phyloP scores from a whole-genome alignment of 1,139 yeast genomes.

The Saccharomycopsis crataegensis region DNA sequence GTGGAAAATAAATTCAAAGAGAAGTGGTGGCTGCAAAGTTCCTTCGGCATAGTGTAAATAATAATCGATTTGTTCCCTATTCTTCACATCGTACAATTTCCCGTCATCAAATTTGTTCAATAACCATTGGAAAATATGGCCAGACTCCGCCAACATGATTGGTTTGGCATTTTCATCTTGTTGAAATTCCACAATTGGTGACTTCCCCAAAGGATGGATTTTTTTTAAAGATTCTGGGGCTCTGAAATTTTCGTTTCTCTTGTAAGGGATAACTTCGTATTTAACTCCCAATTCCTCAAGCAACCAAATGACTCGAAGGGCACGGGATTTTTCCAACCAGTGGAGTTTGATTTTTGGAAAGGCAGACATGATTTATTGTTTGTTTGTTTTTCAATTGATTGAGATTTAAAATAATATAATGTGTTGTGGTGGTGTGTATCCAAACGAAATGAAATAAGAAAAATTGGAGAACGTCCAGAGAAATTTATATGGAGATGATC shows the following conservation, averaged over 20 bases:
- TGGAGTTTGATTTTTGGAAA: constrained; percentile 24
- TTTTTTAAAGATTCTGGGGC: constrained; percentile 39
- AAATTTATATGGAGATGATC: too few relatives aligned
- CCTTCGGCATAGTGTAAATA: constrained; percentile 53
- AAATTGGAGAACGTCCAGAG: too few relatives aligned
- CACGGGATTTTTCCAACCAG: constrained; percentile 46
- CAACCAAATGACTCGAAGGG: constrained; percentile 49
- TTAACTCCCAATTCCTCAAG: constrained; percentile 45
- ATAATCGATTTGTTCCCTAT: constrained; percentile 33
- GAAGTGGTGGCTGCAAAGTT: constrained; percentile 40
- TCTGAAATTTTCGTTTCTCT: constrained; percentile 35
- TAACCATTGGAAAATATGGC: constrained; percentile 40
- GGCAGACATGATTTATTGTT: neutral
- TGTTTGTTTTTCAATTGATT: too few relatives aligned
- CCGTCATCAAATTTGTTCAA: constrained; percentile 38
- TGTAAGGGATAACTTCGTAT: constrained; percentile 43
- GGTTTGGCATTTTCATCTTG: neutral
- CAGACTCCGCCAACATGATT: constrained; percentile 41
- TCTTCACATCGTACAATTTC: constrained; percentile 19
- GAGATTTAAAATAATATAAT: too few relatives aligned
- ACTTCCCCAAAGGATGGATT: constrained; percentile 50
- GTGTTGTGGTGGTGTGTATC: too few relatives aligned
- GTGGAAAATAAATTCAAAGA: constrained; percentile 37
- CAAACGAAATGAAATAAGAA: too few relatives aligned
- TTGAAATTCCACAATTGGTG: constrained; percentile 47